Percentiles rank a stretch among this genome's conserved stretches.
These are phyloP conservation scores for Calocera viscosa DNA, from an alignment of 768 basidiomycete genomes.

Conservation along the genomic window DNA sequence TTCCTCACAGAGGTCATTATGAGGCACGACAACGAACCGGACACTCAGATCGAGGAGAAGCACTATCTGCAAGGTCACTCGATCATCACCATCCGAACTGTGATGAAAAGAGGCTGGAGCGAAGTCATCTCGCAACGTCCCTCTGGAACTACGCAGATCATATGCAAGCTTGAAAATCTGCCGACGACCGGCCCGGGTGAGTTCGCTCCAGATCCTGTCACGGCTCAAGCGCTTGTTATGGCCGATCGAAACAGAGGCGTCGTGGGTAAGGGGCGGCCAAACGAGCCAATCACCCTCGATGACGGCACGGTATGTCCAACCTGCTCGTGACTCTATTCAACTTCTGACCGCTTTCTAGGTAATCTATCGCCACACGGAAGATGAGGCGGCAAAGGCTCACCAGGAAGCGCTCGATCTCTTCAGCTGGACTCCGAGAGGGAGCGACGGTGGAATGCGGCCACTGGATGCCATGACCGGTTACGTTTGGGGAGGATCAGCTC, in stretches of 20 bases:
- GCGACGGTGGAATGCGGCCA: neutral
- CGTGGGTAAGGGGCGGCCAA: slow-evolving; percentile 20
- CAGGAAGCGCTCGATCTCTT: slow-evolving; percentile 4
- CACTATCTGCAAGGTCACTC: slow-evolving; percentile 80
- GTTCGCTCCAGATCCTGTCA: slow-evolving; percentile 63
- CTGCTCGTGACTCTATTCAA: neutral
- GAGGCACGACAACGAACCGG: slow-evolving; percentile 34
- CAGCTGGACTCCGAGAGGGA: neutral
- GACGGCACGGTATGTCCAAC: neutral
- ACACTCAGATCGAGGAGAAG: slow-evolving; percentile 45
- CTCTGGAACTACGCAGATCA: slow-evolving; percentile 74
- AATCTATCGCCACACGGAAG: neutral
- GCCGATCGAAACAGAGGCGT: slow-evolving; percentile 45
- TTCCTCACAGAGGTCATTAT: slow-evolving; percentile 68
- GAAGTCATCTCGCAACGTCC: slow-evolving; percentile 74
- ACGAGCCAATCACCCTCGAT: neutral
- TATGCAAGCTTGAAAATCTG: slow-evolving; percentile 79
- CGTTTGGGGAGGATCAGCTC: slow-evolving; percentile 76
- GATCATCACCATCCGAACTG: slow-evolving; percentile 65
- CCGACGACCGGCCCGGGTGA: slow-evolving; percentile 76
- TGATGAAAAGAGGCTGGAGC: slow-evolving; percentile 72
- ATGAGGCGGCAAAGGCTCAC: neutral
- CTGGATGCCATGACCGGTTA: slow-evolving; percentile 64
- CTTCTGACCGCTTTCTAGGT: neutral
- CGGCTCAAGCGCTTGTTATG: slow-evolving; percentile 58